Conservation (phyloP, 352 stramenopile species). For the Globisporangium alternatum region DNA sequence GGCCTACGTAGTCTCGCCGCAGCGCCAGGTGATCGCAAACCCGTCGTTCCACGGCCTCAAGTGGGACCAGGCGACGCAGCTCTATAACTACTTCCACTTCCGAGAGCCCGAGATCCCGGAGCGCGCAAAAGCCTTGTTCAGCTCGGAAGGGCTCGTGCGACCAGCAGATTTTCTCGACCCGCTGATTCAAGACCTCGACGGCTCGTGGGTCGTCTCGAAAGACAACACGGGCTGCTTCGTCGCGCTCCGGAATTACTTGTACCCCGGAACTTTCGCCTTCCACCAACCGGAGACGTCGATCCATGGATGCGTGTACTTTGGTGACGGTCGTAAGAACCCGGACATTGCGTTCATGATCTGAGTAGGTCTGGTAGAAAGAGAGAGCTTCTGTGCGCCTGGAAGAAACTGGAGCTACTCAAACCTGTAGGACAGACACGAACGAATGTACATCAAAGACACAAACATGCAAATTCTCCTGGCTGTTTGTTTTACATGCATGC, state of each 20-base stretch:
- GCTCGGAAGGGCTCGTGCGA: slow-evolving; percentile 55
- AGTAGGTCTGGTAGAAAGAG: neutral
- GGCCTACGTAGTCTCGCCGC: slow-evolving; percentile 66
- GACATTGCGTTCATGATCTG: slow-evolving; percentile 77
- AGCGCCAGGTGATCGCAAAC: slow-evolving; percentile 67
- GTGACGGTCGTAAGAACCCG: slow-evolving; percentile 69
- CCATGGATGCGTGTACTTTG: slow-evolving; percentile 76
- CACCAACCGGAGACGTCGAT: slow-evolving; percentile 49
- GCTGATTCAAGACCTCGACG: slow-evolving; percentile 63
- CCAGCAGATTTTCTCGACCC: slow-evolving; percentile 69
- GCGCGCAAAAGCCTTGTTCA: slow-evolving; percentile 49
- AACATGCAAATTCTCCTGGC: neutral
- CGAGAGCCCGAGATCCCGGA: slow-evolving; percentile 61
- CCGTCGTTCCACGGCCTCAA: slow-evolving; percentile 63
- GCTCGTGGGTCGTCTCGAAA: slow-evolving; percentile 51
- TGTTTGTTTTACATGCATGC: neutral
- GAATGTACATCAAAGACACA: neutral
- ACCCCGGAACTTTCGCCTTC: slow-evolving; percentile 63
- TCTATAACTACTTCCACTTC: slow-evolving; percentile 82
- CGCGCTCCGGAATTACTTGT: slow-evolving; percentile 62
- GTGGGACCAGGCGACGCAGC: slow-evolving; percentile 55
- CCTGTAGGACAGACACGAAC: neutral
- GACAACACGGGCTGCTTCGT: slow-evolving; percentile 65
- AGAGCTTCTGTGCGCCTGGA: neutral
- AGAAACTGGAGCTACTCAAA: neutral